phyloP scores from a whole-genome alignment of 192 early-diverging fungal genomes.

The Phlyctochytrium arcticum region DNA sequence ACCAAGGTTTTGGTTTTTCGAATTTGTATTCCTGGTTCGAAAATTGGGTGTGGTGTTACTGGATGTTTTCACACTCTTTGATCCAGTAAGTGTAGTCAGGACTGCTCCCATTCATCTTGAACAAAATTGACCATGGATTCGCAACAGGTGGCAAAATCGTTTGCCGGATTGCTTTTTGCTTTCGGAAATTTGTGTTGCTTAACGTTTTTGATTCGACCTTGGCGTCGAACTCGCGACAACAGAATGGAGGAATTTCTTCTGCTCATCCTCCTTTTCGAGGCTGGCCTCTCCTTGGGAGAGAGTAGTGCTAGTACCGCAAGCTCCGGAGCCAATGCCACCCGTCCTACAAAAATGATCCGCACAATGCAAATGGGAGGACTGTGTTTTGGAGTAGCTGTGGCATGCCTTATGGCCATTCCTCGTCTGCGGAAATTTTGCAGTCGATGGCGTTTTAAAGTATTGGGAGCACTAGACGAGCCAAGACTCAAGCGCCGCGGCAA shows the following conservation, averaged over 20 bases:
- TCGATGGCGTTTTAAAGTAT: neutral
- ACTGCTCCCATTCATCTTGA: neutral
- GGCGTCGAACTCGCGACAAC: slow-evolving; percentile 13
- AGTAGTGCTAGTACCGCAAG: neutral
- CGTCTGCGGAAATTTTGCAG: neutral
- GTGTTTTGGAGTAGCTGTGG: neutral
- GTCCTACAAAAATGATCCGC: neutral
- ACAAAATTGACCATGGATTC: neutral
- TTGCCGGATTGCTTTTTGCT: slow-evolving; percentile 8
- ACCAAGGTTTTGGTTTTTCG: slow-evolving; percentile 16
- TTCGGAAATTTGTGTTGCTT: slow-evolving; percentile 1
- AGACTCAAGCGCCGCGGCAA: neutral
- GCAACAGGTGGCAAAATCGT: slow-evolving; percentile 7
- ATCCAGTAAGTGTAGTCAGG: slow-evolving; percentile 9
- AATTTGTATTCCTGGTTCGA: slow-evolving; percentile 14
- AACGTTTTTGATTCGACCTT: slow-evolving; percentile 10
- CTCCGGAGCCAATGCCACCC: neutral
- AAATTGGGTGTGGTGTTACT: slow-evolving; percentile 11
- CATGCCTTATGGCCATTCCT: slow-evolving; percentile 5
- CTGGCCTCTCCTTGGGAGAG: slow-evolving; percentile 10
- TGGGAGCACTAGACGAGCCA: slow-evolving; percentile 11
- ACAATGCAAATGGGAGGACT: slow-evolving; percentile 2
- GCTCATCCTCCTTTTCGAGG: slow-evolving; percentile 8
- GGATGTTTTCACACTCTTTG: slow-evolving; percentile 11
- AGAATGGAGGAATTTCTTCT: slow-evolving; percentile 10